Evolutionary conservation across 2,329 filamentous ascomycete genomes (phyloP).

Genomic region (Diaporthe amygdali): DNA sequence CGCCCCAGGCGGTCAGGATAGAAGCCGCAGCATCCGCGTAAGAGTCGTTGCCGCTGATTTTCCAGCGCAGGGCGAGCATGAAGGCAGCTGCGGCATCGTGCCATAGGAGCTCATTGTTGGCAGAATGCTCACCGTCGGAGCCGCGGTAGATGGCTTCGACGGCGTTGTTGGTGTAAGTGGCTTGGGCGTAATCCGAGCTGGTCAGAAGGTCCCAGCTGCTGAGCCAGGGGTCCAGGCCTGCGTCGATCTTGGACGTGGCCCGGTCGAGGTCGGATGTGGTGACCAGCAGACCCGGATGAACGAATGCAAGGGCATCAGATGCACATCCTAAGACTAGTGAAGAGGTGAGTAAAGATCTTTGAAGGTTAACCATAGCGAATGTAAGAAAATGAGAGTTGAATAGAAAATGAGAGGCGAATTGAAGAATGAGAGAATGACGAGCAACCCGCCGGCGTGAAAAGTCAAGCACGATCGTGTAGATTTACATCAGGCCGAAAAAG

Average conservation of each 20-base stretch:
- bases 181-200: background rate
- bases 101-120: conserved; percentile 12
- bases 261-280: conserved; percentile 10
- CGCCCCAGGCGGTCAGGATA: conserved; percentile 45
- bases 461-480: background rate
- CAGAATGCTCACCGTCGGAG: background rate
- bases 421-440: background rate
- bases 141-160: conserved; percentile 13
- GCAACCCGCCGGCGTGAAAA: background rate
- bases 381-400: background rate
- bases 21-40: conserved; percentile 42
- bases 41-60: conserved; percentile 39
- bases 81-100: conserved; percentile 22
- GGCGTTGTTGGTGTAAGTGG: conserved; percentile 8
- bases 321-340: background rate
- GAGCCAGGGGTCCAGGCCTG: conserved; percentile 13
- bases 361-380: conserved; percentile 4
- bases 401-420: background rate
- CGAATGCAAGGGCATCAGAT: conserved; percentile 7
- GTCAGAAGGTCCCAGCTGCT: conserved; percentile 15
- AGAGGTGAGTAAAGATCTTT: background rate
- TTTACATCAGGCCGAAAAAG: background rate
- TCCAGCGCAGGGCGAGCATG: conserved; percentile 42
- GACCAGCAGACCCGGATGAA: conserved; percentile 22
- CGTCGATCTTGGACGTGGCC: conserved; percentile 10